These are phyloP conservation scores for Zancudomyces culisetae DNA, from an alignment of 371 early-diverging fungal species.

Conservation along the genomic window DNA sequence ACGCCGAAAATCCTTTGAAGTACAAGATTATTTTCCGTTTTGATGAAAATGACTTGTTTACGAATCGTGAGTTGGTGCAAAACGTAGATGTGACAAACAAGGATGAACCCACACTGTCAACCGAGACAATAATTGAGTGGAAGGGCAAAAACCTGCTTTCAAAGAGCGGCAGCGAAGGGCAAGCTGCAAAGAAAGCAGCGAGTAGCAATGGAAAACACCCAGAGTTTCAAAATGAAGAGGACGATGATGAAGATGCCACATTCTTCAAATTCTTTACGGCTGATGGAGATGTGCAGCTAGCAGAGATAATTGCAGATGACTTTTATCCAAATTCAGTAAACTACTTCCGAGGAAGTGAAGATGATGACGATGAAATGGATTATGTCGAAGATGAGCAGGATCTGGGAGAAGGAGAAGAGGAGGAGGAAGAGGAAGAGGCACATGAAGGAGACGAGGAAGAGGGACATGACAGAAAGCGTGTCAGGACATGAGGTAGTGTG, in stretches of 20 bases:
- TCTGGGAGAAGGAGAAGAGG: constrained; percentile 3
- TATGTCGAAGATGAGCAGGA: not conserved
- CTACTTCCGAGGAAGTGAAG: constrained; percentile 4
- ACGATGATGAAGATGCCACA: constrained; percentile 20
- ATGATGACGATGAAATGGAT: not conserved
- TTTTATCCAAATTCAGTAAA: constrained; percentile 20
- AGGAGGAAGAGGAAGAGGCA: constrained; percentile 7
- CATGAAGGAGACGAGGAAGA: constrained; percentile 3
- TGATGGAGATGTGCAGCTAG: constrained; percentile 14
- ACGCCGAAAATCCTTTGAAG: constrained; percentile 15
- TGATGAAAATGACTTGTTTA: constrained; percentile 17
- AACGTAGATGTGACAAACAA: constrained; percentile 21
- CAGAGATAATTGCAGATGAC: constrained; percentile 22
- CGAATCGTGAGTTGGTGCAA: constrained; percentile 15
- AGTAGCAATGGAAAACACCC: constrained; percentile 2
- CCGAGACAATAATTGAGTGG: constrained; percentile 20
- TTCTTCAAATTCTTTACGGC: constrained; percentile 23
- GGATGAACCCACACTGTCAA: constrained; percentile 14
- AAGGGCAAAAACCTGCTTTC: constrained; percentile 14
- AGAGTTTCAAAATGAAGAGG: constrained; percentile 7
- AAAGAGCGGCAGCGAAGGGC: not conserved
- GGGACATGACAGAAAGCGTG: constrained; percentile 4
- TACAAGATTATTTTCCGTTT: constrained; percentile 18
- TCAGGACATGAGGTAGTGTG: too few relatives aligned
- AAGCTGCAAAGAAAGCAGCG: too few relatives aligned